Conservation (phyloP, 768 basidiomycete genomes). For the Exsudoporus frostii region DNA sequence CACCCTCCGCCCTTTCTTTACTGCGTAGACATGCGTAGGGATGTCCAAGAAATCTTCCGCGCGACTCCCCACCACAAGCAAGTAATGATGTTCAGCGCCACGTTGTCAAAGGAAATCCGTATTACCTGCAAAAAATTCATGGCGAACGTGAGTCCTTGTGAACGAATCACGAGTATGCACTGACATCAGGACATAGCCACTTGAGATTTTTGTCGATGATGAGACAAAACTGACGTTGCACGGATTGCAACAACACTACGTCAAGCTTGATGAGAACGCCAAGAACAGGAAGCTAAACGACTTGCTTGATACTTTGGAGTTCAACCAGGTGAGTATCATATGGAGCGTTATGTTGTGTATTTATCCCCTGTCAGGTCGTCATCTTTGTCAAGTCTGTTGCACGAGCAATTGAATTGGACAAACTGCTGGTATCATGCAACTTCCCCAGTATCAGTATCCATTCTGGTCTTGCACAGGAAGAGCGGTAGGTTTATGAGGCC, state of each 20-base stretch:
- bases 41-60: conserved; percentile 99
- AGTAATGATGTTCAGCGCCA: conserved; percentile 99
- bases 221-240: conserved; percentile 98
- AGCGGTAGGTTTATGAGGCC: conserved; percentile 64
- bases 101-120: conserved; percentile 94
- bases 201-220: conserved; percentile 99
- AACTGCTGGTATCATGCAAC: conserved; percentile 92
- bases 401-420: conserved; percentile 94
- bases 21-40: conserved; percentile 96
- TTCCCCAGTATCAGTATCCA: conserved; percentile 99
- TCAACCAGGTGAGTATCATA: conserved; percentile 76
- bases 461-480: conserved; percentile 90
- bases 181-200: conserved; percentile 56
- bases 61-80: conserved; percentile 99
- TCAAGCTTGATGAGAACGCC: conserved; percentile 90
- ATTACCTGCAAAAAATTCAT: conserved; percentile 99
- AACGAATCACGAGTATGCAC: background rate
- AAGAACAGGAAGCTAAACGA: conserved; percentile 99
- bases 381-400: conserved; percentile 99
- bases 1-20: conserved; percentile 51
- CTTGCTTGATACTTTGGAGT: conserved; percentile 91
- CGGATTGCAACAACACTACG: conserved; percentile 97
- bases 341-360: background rate
- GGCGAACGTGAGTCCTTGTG: conserved; percentile 74
- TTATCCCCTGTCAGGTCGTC: conserved; percentile 66